A percentile compares a stretch with the other conserved stretches of the same genome.
phyloP scores from a whole-genome alignment of 2,329 filamentous ascomycete genomes.

The Tothia fuscella region DNA sequence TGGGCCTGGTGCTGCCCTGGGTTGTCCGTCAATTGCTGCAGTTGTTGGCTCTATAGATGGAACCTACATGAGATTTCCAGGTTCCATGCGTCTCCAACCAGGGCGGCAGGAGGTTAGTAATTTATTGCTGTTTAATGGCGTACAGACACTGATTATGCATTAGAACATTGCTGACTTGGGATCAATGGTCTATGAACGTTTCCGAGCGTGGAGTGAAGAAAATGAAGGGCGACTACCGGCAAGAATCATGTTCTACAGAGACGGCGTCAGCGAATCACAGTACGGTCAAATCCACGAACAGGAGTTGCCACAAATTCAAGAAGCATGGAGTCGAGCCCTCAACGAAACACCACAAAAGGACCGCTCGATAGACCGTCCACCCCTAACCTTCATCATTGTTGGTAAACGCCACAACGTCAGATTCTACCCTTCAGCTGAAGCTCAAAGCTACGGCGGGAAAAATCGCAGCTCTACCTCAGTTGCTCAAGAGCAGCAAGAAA shows the following conservation, averaged over 20 bases:
- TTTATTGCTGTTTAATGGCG: not conserved
- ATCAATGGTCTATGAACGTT: slow-evolving; percentile 15
- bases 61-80: slow-evolving; percentile 17
- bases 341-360: not conserved
- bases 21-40: slow-evolving; percentile 28
- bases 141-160: not conserved
- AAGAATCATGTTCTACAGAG: slow-evolving; percentile 20
- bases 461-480: no score
- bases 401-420: slow-evolving; percentile 30
- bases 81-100: not conserved
- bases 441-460: not conserved
- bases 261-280: slow-evolving; percentile 18
- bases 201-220: slow-evolving; percentile 11
- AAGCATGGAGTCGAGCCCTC: not conserved
- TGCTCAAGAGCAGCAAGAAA: no score
- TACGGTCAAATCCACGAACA: slow-evolving; percentile 11
- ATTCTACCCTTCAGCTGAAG: slow-evolving; percentile 21
- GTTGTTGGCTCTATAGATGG: slow-evolving; percentile 29
- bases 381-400: slow-evolving; percentile 19
- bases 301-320: slow-evolving; percentile 1
- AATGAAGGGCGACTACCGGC: not conserved
- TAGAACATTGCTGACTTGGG: slow-evolving; percentile 2
- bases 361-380: not conserved
- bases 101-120: not conserved
- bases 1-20: slow-evolving; percentile 13